Evolutionary conservation across 2,329 filamentous ascomycete species (phyloP).

Genomic region (Cordyceps tenuipes): DNA sequence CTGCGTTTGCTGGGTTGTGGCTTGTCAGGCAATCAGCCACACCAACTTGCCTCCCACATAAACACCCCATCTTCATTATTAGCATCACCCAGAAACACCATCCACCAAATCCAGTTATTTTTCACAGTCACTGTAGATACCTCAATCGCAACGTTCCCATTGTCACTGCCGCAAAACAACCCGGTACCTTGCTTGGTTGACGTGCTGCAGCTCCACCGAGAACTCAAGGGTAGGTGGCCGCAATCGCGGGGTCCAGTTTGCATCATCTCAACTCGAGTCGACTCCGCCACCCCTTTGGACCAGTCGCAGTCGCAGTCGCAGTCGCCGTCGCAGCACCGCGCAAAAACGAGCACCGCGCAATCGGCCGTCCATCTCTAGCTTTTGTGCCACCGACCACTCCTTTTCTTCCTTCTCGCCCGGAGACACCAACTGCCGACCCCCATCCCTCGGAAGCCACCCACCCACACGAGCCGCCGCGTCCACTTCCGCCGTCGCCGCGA

Average conservation of each 20-base stretch:
- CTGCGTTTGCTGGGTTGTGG: neutral
- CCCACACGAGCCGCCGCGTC: neutral
- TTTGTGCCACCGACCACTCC: neutral
- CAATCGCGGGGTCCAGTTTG: slow-evolving; percentile 1
- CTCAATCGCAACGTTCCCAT: neutral
- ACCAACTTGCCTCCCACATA: neutral
- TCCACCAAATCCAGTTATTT: neutral
- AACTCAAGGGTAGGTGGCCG: neutral
- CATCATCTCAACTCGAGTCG: slow-evolving; percentile 7
- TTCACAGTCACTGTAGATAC: neutral
- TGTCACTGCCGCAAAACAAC: neutral
- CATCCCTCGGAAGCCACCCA: neutral
- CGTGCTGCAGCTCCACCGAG: neutral
- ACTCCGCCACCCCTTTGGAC: neutral
- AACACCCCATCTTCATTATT: too few species aligned
- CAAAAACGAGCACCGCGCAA: neutral
- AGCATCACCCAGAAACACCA: neutral
- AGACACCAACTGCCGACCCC: neutral
- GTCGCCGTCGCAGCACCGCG: neutral
- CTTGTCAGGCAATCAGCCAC: neutral
- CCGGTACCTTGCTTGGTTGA: neutral
- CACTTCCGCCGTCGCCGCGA: neutral
- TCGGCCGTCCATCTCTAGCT: neutral
- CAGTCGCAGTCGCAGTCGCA: neutral
- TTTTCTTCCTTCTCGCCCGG: neutral